These are phyloP conservation scores for Gnaphalium uliginosum DNA, from an alignment of 129 eudicot genomes.

Conservation along the genomic window DNA sequence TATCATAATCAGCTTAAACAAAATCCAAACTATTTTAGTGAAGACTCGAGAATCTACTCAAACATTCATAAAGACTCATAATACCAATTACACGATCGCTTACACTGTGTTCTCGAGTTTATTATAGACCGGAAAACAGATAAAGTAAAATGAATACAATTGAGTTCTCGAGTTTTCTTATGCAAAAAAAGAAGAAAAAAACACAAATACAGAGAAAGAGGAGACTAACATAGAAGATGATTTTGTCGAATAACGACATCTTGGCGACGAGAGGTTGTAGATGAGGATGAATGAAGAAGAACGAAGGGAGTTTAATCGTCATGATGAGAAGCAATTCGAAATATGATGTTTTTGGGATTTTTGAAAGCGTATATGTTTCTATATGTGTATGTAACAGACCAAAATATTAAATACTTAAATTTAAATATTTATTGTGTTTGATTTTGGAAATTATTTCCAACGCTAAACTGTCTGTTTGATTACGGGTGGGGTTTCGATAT, in stretches of 20 bases:
- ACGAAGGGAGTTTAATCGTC: conserved; percentile 21
- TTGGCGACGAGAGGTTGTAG: conserved; percentile 35
- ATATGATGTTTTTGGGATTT: not conserved
- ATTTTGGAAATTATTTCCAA: not conserved
- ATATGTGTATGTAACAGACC: not conserved
- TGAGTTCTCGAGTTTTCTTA: not conserved
- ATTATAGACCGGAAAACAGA: no score
- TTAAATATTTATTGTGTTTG: not conserved
- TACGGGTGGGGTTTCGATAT: not conserved
- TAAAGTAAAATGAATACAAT: no score
- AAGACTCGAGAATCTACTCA: no score
- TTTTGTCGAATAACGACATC: conserved; percentile 43
- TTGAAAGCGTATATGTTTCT: not conserved
- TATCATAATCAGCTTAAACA: no score
- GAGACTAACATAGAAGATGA: conserved; percentile 47
- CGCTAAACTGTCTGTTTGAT: not conserved
- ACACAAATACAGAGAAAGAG: not conserved
- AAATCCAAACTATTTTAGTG: no score
- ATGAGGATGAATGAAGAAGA: conserved; percentile 51
- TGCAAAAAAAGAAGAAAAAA: not conserved
- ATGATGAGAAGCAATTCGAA: conserved; percentile 16
- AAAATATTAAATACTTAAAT: no score
- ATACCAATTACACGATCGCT: no score
- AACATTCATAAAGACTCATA: no score
- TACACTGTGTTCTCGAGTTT: no score